A percentile compares a stretch with the other conserved stretches of the same genome.
phyloP scores from a whole-genome alignment of 805 yeast species.

The Candida verbasci region DNA sequence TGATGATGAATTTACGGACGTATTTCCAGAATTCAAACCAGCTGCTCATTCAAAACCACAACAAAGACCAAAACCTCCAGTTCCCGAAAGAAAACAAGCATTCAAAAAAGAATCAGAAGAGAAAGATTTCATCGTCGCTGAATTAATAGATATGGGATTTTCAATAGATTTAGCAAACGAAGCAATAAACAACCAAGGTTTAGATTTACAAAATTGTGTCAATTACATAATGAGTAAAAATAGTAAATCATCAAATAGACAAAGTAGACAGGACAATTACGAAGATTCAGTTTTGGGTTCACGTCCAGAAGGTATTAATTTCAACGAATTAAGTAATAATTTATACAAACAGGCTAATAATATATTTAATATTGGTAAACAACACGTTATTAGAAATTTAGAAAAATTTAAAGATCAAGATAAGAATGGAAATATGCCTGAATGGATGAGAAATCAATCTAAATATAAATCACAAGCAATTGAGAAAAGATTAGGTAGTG shows the following conservation, averaged over 20 bases:
- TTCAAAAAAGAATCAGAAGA: constrained; percentile 9
- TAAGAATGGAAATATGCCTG: constrained; percentile 42
- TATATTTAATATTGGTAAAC: constrained; percentile 53
- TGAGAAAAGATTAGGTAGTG: constrained; percentile 29
- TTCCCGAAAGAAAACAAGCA: neutral
- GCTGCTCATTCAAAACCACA: constrained; percentile 1
- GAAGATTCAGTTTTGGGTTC: constrained; percentile 3
- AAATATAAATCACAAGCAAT: constrained; percentile 40
- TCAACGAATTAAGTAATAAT: constrained; percentile 53
- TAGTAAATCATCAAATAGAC: constrained; percentile 29
- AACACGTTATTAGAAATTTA: constrained; percentile 58
- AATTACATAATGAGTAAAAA: constrained; percentile 52
- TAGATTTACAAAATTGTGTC: constrained; percentile 62
- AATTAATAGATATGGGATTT: constrained; percentile 78
- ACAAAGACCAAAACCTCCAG: neutral
- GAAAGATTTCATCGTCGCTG: constrained; percentile 55
- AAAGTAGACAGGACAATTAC: neutral
- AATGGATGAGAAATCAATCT: constrained; percentile 69
- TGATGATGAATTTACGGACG: constrained; percentile 43
- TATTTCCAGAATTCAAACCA: constrained; percentile 14
- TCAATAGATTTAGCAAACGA: constrained; percentile 51
- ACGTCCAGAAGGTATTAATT: constrained; percentile 17
- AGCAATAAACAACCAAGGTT: constrained; percentile 58
- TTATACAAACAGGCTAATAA: constrained; percentile 57
- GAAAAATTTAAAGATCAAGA: constrained; percentile 45